Conservation (phyloP, 768 basidiomycete genomes). For the Boletus edulis region DNA sequence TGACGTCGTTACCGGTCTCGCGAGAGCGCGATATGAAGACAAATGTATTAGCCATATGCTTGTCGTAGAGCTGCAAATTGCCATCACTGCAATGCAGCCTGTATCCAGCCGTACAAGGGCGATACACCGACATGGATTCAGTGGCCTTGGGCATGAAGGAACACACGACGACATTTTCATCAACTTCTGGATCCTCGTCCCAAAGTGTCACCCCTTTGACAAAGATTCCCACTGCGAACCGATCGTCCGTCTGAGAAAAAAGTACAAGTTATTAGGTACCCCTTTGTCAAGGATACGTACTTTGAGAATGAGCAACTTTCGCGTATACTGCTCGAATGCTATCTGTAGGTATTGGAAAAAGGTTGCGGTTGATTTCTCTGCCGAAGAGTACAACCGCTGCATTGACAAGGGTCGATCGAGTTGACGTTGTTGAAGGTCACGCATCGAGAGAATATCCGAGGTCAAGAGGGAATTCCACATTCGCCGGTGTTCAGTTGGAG, state of each 20-base stretch:
- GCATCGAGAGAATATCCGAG: constrained; percentile 53
- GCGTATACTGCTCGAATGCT: constrained; percentile 53
- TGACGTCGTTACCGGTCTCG: constrained; percentile 45
- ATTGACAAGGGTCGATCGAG: constrained; percentile 53
- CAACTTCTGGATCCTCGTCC: constrained; percentile 57
- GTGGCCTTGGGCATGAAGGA: constrained; percentile 58
- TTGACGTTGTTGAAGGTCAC: constrained; percentile 50
- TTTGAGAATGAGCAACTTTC: constrained; percentile 58
- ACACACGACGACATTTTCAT: constrained; percentile 58
- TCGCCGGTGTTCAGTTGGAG: constrained; percentile 41
- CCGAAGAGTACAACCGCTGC: constrained; percentile 61
- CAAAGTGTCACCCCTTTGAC: constrained; percentile 57
- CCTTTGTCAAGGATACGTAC: constrained; percentile 30
- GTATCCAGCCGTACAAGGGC: constrained; percentile 52
- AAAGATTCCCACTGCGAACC: constrained; percentile 63
- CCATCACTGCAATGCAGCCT: constrained; percentile 55
- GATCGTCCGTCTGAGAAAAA: constrained; percentile 49
- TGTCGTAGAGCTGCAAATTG: constrained; percentile 58
- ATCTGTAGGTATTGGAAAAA: constrained; percentile 63
- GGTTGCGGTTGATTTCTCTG: constrained; percentile 45
- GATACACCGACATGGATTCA: constrained; percentile 45
- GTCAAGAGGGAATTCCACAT: constrained; percentile 65
- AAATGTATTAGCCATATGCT: constrained; percentile 51
- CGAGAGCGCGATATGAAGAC: constrained; percentile 51
- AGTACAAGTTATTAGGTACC: not conserved